Conservation (phyloP, 2,329 filamentous ascomycete genomes). For the Penicillium decumbens region DNA sequence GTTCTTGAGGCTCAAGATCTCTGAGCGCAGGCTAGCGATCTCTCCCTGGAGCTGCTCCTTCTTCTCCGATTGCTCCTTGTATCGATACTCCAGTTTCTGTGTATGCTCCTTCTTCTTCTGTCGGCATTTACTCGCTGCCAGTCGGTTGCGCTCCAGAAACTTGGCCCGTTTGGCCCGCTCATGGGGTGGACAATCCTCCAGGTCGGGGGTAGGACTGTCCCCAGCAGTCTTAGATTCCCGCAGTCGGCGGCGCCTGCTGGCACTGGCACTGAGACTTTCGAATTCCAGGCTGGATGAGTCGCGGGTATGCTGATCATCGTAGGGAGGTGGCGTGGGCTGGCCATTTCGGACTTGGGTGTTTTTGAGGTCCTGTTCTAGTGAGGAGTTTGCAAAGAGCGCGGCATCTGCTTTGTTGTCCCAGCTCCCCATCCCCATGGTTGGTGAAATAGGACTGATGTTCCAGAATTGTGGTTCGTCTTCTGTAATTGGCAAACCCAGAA, state of each 20-base stretch:
- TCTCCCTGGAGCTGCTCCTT: constrained; percentile 31
- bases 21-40: constrained; percentile 34
- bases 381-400: constrained; percentile 23
- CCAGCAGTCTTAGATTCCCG: constrained; percentile 15
- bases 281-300: constrained; percentile 19
- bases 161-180: constrained; percentile 45
- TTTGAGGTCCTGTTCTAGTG: constrained; percentile 31
- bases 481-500: constrained; percentile 27
- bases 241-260: constrained; percentile 16
- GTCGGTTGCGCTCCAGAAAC: constrained; percentile 56
- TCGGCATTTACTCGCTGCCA: constrained; percentile 59
- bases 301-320: constrained; percentile 23
- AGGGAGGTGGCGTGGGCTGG: constrained; percentile 37
- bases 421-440: constrained; percentile 15
- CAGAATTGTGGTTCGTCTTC: constrained; percentile 32
- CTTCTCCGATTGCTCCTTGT: constrained; percentile 34
- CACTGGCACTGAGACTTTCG: constrained; percentile 1
- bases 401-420: constrained; percentile 28
- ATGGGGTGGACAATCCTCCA: constrained; percentile 23
- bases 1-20: constrained; percentile 39
- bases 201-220: constrained; percentile 22
- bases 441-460: constrained; percentile 30
- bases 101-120: constrained; percentile 59
- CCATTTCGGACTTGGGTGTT: constrained; percentile 38
- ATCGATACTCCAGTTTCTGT: constrained; percentile 45